Percentiles rank a stretch among this genome's conserved stretches.
These are phyloP conservation scores for Tulasnella calospora DNA, from an alignment of 768 basidiomycete genomes.

Conservation along the genomic window DNA sequence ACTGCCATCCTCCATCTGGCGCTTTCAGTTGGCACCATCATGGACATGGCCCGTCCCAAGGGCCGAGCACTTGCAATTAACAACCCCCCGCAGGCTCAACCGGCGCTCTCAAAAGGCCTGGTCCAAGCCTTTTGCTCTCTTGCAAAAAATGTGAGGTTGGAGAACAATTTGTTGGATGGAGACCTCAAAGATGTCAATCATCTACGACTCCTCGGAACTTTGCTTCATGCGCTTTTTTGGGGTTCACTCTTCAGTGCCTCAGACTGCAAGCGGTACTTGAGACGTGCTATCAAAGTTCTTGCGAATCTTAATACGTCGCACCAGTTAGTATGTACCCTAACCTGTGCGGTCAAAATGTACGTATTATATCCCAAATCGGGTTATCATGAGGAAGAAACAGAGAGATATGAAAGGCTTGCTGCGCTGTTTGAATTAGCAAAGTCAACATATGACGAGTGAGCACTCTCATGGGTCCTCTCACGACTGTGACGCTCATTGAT, in stretches of 20 bases:
- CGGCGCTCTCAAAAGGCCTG: too few species aligned
- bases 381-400: neutral
- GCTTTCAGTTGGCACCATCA: neutral
- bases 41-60: neutral
- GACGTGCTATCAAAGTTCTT: too few species aligned
- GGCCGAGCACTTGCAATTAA: neutral
- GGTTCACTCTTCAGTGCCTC: too few species aligned
- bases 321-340: neutral
- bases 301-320: neutral
- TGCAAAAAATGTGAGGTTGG: neutral
- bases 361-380: neutral
- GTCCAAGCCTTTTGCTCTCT: too few species aligned
- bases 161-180: neutral
- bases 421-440: neutral
- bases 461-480: neutral
- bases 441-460: neutral
- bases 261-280: too few species aligned
- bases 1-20: neutral
- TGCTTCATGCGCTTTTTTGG: neutral
- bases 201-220: neutral
- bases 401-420: neutral
- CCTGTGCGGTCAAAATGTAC: neutral
- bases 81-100: neutral
- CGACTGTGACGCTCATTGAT: neutral
- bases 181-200: neutral